These are phyloP conservation scores for Xanthoconium purpureum DNA, from an alignment of 768 basidiomycete species.

Conservation along the genomic window DNA sequence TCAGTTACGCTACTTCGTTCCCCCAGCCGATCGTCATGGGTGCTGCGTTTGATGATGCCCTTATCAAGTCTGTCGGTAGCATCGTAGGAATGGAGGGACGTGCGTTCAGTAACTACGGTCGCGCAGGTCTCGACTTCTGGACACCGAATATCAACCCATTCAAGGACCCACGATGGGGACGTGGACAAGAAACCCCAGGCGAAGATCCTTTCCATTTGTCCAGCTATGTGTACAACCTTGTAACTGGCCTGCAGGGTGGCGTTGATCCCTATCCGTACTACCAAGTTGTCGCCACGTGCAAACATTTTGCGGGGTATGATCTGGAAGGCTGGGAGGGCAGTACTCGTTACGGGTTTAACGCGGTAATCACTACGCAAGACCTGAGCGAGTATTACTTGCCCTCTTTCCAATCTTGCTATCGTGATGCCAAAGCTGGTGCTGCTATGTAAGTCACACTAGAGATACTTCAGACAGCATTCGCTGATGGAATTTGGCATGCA, in stretches of 20 bases:
- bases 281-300: constrained; percentile 56
- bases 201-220: constrained; percentile 55
- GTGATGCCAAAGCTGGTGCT: constrained; percentile 58
- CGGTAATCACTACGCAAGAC: constrained; percentile 52
- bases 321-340: constrained; percentile 55
- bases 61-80: constrained; percentile 47
- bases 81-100: constrained; percentile 56
- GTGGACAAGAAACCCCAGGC: constrained; percentile 61
- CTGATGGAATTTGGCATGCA: background rate
- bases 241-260: constrained; percentile 56
- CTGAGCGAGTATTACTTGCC: constrained; percentile 55
- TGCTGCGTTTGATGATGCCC: constrained; percentile 52
- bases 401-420: constrained; percentile 56
- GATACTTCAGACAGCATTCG: background rate
- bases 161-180: constrained; percentile 62
- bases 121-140: constrained; percentile 54
- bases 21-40: constrained; percentile 54
- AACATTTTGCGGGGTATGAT: constrained; percentile 60
- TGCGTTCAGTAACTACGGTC: constrained; percentile 53
- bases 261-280: constrained; percentile 49
- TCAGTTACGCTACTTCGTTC: constrained; percentile 58
- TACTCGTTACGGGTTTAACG: constrained; percentile 49
- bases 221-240: constrained; percentile 52
- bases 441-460: constrained; percentile 37
- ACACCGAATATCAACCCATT: constrained; percentile 54